Evolutionary conservation across 306 rosid species (phyloP).

Genomic region (Leucaena leucocephala): DNA sequence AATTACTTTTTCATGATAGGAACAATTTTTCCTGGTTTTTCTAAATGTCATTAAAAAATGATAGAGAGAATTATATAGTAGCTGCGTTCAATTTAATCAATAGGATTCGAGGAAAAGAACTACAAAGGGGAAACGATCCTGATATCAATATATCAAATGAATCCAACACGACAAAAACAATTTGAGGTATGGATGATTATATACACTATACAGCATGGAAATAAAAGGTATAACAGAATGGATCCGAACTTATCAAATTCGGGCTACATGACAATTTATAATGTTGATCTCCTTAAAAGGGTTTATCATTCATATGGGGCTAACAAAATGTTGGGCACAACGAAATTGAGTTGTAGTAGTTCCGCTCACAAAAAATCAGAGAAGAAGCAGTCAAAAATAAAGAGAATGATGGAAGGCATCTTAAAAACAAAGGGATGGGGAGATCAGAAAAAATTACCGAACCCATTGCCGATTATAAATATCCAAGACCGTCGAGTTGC

Average conservation of each 20-base stretch:
- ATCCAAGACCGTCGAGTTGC: constrained; percentile 19
- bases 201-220: too few species aligned
- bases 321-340: neutral
- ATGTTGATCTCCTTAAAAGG: neutral
- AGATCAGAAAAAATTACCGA: constrained; percentile 33
- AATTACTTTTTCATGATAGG: too few species aligned
- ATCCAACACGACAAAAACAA: neutral
- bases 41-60: too few species aligned
- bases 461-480: constrained; percentile 36
- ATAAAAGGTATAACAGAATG: too few species aligned
- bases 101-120: too few species aligned
- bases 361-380: too few species aligned
- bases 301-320: neutral
- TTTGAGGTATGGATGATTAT: neutral
- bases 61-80: too few species aligned
- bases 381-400: too few species aligned
- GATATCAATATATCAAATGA: neutral
- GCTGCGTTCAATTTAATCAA: too few species aligned
- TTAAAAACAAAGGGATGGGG: neutral
- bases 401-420: neutral
- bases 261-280: too few species aligned
- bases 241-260: neutral
- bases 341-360: neutral
- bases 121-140: neutral
- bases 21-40: too few species aligned